phyloP scores from a whole-genome alignment of 2,329 filamentous ascomycete species.

The Parascedosporium putredinis region DNA sequence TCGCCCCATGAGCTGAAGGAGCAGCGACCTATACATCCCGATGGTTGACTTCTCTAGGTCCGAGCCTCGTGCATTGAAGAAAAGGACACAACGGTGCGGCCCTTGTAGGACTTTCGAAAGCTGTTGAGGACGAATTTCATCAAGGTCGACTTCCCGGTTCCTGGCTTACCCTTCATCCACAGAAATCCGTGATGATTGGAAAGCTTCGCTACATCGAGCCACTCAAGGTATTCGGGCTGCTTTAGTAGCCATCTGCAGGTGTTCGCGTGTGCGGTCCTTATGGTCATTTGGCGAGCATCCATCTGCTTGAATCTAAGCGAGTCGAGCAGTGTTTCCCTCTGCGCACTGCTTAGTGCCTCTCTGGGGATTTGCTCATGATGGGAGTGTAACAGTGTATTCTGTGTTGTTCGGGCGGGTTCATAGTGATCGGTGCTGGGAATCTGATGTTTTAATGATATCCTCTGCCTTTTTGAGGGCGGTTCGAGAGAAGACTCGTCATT shows the following conservation, averaged over 20 bases:
- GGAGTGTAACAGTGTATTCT: too few relatives aligned
- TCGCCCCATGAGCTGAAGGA: constrained; percentile 31
- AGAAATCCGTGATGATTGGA: constrained; percentile 21
- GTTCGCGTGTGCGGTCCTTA: not conserved
- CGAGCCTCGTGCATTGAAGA: constrained; percentile 38
- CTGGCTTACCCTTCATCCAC: constrained; percentile 35
- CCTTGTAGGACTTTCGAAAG: constrained; percentile 11
- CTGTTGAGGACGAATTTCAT: constrained; percentile 26
- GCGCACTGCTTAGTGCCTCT: not conserved
- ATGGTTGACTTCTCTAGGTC: constrained; percentile 30
- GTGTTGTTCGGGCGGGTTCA: not conserved
- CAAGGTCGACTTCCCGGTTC: constrained; percentile 33
- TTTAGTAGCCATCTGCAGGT: not conserved
- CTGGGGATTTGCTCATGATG: too few relatives aligned
- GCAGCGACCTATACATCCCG: constrained; percentile 39
- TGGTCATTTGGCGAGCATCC: not conserved
- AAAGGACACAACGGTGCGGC: constrained; percentile 27
- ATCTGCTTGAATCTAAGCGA: not conserved
- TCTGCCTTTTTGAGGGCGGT: too few relatives aligned
- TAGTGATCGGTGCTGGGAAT: not conserved
- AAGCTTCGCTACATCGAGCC: not conserved
- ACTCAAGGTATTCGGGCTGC: not conserved
- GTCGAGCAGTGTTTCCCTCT: not conserved
- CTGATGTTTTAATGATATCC: too few relatives aligned
- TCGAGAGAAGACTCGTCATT: too few relatives aligned